phyloP scores from a whole-genome alignment of 2,329 filamentous ascomycete genomes.

The Arthrobotrys megalospora region DNA sequence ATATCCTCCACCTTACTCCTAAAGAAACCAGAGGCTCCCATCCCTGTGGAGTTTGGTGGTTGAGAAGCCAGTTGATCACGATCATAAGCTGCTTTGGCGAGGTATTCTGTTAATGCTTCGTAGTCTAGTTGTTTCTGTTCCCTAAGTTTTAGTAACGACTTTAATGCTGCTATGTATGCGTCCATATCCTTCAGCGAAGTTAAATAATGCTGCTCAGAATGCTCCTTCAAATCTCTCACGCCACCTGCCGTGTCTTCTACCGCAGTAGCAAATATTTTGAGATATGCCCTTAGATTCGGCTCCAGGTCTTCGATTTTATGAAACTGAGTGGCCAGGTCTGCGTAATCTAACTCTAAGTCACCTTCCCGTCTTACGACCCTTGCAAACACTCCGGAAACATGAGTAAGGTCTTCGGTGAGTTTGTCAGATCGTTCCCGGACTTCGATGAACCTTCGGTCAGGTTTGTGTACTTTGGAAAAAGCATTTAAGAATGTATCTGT shows the following conservation, averaged over 20 bases:
- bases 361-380: constrained; percentile 88
- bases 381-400: constrained; percentile 96
- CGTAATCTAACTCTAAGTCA: constrained; percentile 89
- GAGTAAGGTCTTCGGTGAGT: constrained; percentile 90
- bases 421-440: constrained; percentile 94
- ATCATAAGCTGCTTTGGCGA: constrained; percentile 89
- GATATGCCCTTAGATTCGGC: constrained; percentile 83
- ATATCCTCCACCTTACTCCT: constrained; percentile 97
- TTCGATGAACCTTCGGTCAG: constrained; percentile 93
- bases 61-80: constrained; percentile 79
- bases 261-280: constrained; percentile 88
- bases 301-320: constrained; percentile 92
- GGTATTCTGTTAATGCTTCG: constrained; percentile 94
- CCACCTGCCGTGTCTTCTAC: constrained; percentile 86
- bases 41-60: constrained; percentile 65
- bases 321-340: constrained; percentile 92
- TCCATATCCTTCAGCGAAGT: constrained; percentile 95
- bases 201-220: constrained; percentile 96
- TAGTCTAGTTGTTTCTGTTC: constrained; percentile 99
- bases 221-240: constrained; percentile 84
- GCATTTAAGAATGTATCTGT: constrained; percentile 97
- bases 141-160: constrained; percentile 88
- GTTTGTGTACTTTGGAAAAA: constrained; percentile 95
- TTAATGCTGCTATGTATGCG: constrained; percentile 89
- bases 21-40: constrained; percentile 86